These are phyloP conservation scores for Saturnispora gosingensis DNA, from an alignment of 805 yeast genomes.

Conservation along the genomic window DNA sequence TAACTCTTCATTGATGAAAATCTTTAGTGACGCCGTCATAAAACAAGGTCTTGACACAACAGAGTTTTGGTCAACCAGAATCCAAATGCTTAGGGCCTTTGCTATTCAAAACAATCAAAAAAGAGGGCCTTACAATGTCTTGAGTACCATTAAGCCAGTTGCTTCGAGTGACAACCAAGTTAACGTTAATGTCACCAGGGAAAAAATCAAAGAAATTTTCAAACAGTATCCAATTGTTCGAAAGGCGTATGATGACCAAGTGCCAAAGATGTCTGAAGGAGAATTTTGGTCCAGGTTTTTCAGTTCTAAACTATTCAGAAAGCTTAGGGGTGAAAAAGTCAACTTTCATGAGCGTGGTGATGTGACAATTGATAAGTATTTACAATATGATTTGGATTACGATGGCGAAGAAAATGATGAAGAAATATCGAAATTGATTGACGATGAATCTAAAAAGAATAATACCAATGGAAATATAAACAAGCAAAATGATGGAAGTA, in stretches of 20 bases:
- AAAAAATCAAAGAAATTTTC: conserved; percentile 80
- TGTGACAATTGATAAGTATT: conserved; percentile 72
- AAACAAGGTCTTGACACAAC: conserved; percentile 64
- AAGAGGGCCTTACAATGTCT: conserved; percentile 86
- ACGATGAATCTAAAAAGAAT: conserved; percentile 10
- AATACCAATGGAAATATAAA: conserved; percentile 18
- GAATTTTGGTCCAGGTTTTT: conserved; percentile 96
- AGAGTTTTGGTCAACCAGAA: conserved; percentile 80
- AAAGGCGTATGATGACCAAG: conserved; percentile 81
- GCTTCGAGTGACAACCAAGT: conserved; percentile 90
- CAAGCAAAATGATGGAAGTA: conserved; percentile 8
- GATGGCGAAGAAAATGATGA: conserved; percentile 33
- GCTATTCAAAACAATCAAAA: conserved; percentile 81
- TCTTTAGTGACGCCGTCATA: conserved; percentile 84
- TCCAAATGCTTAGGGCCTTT: conserved; percentile 72
- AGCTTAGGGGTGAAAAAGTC: conserved; percentile 81
- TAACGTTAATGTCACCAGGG: conserved; percentile 85
- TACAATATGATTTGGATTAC: conserved; percentile 56
- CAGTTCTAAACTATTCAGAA: conserved; percentile 78
- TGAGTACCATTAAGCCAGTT: conserved; percentile 88
- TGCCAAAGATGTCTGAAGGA: conserved; percentile 81
- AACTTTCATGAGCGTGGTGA: conserved; percentile 74
- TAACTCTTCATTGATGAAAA: conserved; percentile 57
- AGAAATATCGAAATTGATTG: conserved; percentile 22
- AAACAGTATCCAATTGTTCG: conserved; percentile 88